A percentile compares a stretch with the other conserved stretches of the same genome.
phyloP scores from a whole-genome alignment of 768 basidiomycete species.

The Boletales sp. region DNA sequence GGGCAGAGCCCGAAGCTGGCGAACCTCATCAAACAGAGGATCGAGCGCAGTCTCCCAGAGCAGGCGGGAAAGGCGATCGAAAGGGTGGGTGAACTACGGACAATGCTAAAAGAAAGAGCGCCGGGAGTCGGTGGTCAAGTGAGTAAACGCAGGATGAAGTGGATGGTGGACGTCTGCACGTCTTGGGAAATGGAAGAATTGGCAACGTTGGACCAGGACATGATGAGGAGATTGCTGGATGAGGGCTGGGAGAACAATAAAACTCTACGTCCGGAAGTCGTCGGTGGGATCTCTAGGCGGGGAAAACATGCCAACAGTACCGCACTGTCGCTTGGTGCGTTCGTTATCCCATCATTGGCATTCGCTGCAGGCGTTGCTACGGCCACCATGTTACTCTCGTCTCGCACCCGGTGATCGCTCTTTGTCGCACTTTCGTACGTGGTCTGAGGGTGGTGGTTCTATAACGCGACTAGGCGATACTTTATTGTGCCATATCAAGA shows the following conservation, averaged over 20 bases:
- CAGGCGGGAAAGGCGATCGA: slow-evolving; percentile 75
- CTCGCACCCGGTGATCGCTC: slow-evolving; percentile 29
- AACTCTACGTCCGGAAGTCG: slow-evolving; percentile 43
- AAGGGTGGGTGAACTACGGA: slow-evolving; percentile 72
- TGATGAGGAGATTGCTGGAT: slow-evolving; percentile 65
- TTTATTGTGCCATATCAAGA: no score
- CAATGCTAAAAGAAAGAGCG: slow-evolving; percentile 70
- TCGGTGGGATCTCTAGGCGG: slow-evolving; percentile 31
- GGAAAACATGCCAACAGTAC: slow-evolving; percentile 1
- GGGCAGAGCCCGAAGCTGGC: slow-evolving; percentile 92
- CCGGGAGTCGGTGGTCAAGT: slow-evolving; percentile 79
- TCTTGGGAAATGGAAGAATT: slow-evolving; percentile 84
- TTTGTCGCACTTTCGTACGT: slow-evolving; percentile 9
- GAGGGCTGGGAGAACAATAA: slow-evolving; percentile 79
- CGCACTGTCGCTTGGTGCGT: slow-evolving; percentile 7
- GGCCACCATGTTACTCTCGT: slow-evolving; percentile 30
- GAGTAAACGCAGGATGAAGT: slow-evolving; percentile 81
- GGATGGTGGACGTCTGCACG: slow-evolving; percentile 89
- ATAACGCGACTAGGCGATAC: background rate
- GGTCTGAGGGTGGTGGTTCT: background rate
- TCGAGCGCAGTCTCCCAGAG: slow-evolving; percentile 68
- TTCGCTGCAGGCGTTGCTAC: slow-evolving; percentile 44
- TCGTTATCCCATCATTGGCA: slow-evolving; percentile 32
- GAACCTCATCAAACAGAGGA: slow-evolving; percentile 66
- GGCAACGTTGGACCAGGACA: slow-evolving; percentile 58